Evolutionary conservation across 495 filamentous ascomycete genomes (phyloP).

Genomic region (Xylaria curta): DNA sequence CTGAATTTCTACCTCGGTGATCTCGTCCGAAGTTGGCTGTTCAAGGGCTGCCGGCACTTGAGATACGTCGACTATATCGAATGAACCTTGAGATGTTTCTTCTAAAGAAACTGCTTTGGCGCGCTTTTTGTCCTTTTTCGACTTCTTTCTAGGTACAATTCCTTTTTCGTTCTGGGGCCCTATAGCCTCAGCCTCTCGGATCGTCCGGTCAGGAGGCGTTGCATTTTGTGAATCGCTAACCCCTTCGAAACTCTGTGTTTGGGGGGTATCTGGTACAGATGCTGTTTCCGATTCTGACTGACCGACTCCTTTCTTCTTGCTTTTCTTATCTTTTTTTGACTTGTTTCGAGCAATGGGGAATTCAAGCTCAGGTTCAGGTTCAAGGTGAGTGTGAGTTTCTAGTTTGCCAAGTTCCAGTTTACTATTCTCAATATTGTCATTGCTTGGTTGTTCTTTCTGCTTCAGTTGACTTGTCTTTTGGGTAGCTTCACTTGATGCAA

Average conservation of each 20-base stretch:
- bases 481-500: background rate
- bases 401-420: background rate
- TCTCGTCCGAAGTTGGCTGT: constrained; percentile 40
- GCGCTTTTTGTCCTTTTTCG: constrained; percentile 53
- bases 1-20: constrained; percentile 35
- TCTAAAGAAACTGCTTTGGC: constrained; percentile 33
- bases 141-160: constrained; percentile 40
- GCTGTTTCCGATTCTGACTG: constrained; percentile 34
- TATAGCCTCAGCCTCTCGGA: constrained; percentile 40
- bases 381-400: constrained; percentile 20
- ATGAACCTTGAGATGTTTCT: background rate
- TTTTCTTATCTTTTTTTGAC: constrained; percentile 38
- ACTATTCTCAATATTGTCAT: constrained; percentile 14
- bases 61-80: constrained; percentile 22
- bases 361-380: constrained; percentile 23
- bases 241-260: constrained; percentile 33
- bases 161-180: constrained; percentile 36
- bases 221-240: constrained; percentile 39
- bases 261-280: constrained; percentile 32
- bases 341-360: constrained; percentile 31
- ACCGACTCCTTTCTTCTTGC: constrained; percentile 40
- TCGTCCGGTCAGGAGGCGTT: constrained; percentile 36
- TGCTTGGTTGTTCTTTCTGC: constrained; percentile 41
- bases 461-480: background rate
- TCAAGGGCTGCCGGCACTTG: constrained; percentile 44